Conservation (phyloP, 371 early-diverging fungal genomes). For the Vittaforma corneae region DNA sequence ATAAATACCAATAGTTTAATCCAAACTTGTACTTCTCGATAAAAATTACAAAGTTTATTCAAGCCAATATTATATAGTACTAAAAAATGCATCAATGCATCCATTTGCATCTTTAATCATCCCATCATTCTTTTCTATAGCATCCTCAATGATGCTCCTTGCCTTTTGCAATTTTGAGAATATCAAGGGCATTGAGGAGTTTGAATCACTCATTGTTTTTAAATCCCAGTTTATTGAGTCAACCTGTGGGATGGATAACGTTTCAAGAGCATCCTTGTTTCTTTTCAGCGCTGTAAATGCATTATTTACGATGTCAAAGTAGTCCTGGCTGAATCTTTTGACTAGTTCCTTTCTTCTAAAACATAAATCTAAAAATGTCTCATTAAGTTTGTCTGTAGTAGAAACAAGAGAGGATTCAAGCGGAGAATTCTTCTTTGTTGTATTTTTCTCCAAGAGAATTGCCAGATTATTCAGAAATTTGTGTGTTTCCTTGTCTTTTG, state of each 20-base stretch:
- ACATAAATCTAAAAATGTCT: constrained; percentile 10
- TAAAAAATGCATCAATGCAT: not conserved
- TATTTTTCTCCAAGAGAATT: constrained; percentile 22
- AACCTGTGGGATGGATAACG: not conserved
- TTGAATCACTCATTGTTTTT: not conserved
- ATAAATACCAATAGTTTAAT: too few species aligned
- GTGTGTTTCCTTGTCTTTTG: constrained; percentile 14
- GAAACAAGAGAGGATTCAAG: not conserved
- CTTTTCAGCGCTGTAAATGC: not conserved
- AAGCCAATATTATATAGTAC: not conserved
- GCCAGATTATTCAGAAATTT: constrained; percentile 19
- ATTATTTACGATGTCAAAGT: constrained; percentile 1
- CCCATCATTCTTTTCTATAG: not conserved
- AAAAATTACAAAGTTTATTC: too few species aligned
- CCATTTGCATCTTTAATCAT: not conserved
- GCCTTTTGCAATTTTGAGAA: constrained; percentile 14
- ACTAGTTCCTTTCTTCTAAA: constrained; percentile 10
- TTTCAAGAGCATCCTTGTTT: not conserved
- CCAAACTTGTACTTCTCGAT: too few species aligned
- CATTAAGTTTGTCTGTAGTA: constrained; percentile 8
- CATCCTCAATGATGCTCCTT: constrained; percentile 13
- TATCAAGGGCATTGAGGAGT: not conserved
- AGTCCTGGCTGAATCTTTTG: not conserved
- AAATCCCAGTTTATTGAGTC: constrained; percentile 3
- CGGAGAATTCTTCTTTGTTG: not conserved